Percentiles rank a stretch among this genome's conserved stretches.
These are phyloP conservation scores for Beta corolliflora DNA, from an alignment of 179 eudicot species.

Conservation along the genomic window DNA sequence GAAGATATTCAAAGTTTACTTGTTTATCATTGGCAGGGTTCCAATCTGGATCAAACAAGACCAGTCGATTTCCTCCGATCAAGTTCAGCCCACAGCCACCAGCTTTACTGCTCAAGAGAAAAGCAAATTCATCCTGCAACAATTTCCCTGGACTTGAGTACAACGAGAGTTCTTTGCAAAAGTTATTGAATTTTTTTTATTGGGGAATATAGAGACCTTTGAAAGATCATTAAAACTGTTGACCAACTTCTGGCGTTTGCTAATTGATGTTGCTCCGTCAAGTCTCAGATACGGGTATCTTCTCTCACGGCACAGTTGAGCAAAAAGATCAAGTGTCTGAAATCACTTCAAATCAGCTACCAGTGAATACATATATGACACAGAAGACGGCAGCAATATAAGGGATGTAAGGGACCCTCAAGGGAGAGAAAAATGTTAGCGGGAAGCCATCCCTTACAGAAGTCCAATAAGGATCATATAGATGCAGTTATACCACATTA, in stretches of 20 bases:
- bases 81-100: conserved; percentile 99
- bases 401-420: background rate
- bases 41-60: conserved; percentile 99
- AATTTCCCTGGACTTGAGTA: conserved; percentile 22
- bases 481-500: background rate
- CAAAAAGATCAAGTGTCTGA: conserved; percentile 96
- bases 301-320: conserved; percentile 97
- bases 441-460: background rate
- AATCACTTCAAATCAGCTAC: conserved; percentile 26
- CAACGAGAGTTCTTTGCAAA: conserved; percentile 3
- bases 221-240: conserved; percentile 87
- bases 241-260: conserved; percentile 95
- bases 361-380: background rate
- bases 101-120: conserved; percentile 99
- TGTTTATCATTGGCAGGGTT: conserved; percentile 99
- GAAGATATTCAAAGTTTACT: conserved; percentile 40
- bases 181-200: background rate
- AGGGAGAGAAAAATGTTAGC: background rate
- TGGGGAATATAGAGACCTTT: conserved; percentile 52
- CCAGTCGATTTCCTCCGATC: conserved; percentile 96
- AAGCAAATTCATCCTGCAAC: conserved; percentile 97
- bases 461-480: background rate
- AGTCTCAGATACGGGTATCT: conserved; percentile 93
- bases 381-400: background rate
- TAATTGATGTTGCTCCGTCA: conserved; percentile 89